Percentiles rank a stretch among this genome's conserved stretches.
These are phyloP conservation scores for Cyberlindnera subsufficiens DNA, from an alignment of 805 yeast genomes.

Conservation along the genomic window DNA sequence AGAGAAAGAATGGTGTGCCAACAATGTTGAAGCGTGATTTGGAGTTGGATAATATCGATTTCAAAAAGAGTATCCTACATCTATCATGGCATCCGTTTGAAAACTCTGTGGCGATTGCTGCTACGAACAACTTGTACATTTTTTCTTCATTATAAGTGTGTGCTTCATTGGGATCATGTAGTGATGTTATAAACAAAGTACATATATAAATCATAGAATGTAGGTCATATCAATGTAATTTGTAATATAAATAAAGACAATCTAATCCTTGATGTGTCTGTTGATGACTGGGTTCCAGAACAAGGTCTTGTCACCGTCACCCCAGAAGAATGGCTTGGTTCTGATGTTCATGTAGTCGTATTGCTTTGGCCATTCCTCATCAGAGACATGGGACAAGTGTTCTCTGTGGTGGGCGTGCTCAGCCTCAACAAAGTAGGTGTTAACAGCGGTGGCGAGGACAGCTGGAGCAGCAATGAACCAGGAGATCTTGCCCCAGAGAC, in stretches of 20 bases:
- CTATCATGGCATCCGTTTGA: constrained; percentile 98
- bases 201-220: constrained; percentile 1
- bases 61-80: constrained; percentile 90
- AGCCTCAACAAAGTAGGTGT: constrained; percentile 75
- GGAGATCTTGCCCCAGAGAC: constrained; percentile 82
- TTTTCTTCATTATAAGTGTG: constrained; percentile 59
- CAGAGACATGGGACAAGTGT: constrained; percentile 62
- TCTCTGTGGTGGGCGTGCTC: constrained; percentile 89
- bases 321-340: constrained; percentile 91
- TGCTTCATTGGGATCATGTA: background rate
- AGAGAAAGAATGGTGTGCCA: constrained; percentile 29
- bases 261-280: constrained; percentile 57
- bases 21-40: constrained; percentile 39
- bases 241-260: background rate
- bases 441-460: constrained; percentile 66
- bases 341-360: constrained; percentile 91
- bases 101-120: constrained; percentile 95
- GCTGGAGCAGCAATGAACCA: constrained; percentile 79
- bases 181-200: background rate
- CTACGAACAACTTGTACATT: constrained; percentile 89
- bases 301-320: constrained; percentile 94
- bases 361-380: constrained; percentile 89
- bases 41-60: constrained; percentile 68
- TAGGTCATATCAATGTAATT: background rate
- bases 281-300: constrained; percentile 94